Evolutionary conservation across 2,329 filamentous ascomycete species (phyloP).

Genomic region (Aspergillus pseudoterreus): DNA sequence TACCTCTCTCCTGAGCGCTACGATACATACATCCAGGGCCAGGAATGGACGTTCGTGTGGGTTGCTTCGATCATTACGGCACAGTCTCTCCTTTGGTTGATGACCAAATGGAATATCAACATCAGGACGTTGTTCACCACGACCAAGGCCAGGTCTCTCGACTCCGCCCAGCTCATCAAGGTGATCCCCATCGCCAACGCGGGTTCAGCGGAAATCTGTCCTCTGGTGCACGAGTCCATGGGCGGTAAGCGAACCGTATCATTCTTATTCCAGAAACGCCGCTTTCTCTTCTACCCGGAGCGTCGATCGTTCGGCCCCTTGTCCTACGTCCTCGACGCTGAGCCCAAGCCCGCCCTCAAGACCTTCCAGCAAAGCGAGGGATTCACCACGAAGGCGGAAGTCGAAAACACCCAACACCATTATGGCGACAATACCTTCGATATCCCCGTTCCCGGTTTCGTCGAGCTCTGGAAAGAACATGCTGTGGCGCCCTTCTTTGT

Average conservation of each 20-base stretch:
- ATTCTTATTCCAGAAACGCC: slow-evolving; percentile 96
- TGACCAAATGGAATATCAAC: slow-evolving; percentile 96
- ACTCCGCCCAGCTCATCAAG: slow-evolving; percentile 82
- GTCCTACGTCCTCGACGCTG: slow-evolving; percentile 75
- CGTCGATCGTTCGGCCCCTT: slow-evolving; percentile 76
- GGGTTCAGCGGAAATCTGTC: slow-evolving; percentile 82
- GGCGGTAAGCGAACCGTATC: slow-evolving; percentile 74
- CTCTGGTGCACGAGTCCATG: slow-evolving; percentile 69
- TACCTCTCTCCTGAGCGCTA: slow-evolving; percentile 83
- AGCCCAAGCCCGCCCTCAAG: slow-evolving; percentile 75
- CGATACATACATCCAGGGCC: slow-evolving; percentile 84
- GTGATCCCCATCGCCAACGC: slow-evolving; percentile 87
- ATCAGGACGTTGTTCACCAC: slow-evolving; percentile 79
- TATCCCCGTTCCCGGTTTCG: slow-evolving; percentile 93
- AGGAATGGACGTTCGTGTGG: slow-evolving; percentile 98
- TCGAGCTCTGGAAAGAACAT: slow-evolving; percentile 95
- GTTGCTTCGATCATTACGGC: slow-evolving; percentile 79
- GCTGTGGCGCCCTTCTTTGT: slow-evolving; percentile 98
- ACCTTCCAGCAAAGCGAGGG: slow-evolving; percentile 78
- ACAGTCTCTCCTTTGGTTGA: slow-evolving; percentile 88
- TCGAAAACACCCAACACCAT: slow-evolving; percentile 79
- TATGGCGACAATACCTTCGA: slow-evolving; percentile 97
- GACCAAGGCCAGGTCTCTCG: slow-evolving; percentile 63
- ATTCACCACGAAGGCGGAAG: slow-evolving; percentile 68
- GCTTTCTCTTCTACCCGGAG: slow-evolving; percentile 77